Evolutionary conservation across 169 alveolate genomes (phyloP), one percentile per base, ranked within the genome.

Genomic region (Cryptosporidium meleagridis): DNA sequence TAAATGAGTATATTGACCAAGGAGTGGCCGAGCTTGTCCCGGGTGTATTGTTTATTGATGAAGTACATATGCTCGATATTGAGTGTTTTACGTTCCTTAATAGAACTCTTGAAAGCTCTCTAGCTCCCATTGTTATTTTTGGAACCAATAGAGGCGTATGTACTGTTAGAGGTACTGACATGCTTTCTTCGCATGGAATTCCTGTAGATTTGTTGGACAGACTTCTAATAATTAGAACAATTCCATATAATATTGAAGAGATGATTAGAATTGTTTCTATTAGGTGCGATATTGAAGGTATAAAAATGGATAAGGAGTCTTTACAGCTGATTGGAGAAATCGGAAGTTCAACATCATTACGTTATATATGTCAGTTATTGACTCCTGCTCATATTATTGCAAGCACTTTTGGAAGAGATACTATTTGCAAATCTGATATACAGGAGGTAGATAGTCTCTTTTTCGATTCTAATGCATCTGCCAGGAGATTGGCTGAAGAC

Each of bases 1-100:
- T 99, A 44, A 98, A 97, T 94, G 97, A 97, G 92, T 98, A 97
- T 92, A 96, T 97, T 41, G 99, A 98, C 86, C 95, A 96, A 89
- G 99, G 99, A 26, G 95, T 98, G 29, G 99, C 99, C 16, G 99
- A 99, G 93, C 95, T 98, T 53, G 99, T 98, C 23, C 99, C 99
- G 16, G 99, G 99, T 4, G 99, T 99, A 61, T 91, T 99, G 68
- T 99, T 98, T 91, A 98, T 99, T 67, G 99, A 99, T 94, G 99
- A 99, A 96, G 99, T 96, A 21, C 99, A 98, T 93, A 98, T 98
- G 99, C 95, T 98, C 67, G 99, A 98, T 93, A 97, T 98, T 41
- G 99, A 98, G 94, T 98, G 99, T 91, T 98, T 98, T 93, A 97
- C 99, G 52, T 98, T 97, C 93, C 94, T 98, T 80, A 98, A 98